These are phyloP conservation scores for Royoungia palumana DNA, from an alignment of 768 basidiomycete species.

Conservation along the genomic window DNA sequence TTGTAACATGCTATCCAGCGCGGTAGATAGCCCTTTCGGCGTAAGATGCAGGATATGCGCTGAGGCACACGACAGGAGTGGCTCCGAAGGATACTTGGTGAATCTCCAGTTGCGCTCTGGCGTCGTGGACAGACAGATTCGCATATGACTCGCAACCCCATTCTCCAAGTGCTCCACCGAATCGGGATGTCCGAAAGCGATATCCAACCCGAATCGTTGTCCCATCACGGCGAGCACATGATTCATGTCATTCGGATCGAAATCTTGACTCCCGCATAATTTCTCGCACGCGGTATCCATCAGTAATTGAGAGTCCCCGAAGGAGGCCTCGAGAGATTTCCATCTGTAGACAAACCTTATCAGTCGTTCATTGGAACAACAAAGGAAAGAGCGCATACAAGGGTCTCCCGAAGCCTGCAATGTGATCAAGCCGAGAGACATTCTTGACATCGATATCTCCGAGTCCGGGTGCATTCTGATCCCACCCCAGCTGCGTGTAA, in stretches of 20 bases:
- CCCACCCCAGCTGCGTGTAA: neutral
- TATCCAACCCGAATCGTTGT: conserved; percentile 3
- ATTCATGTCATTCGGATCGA: neutral
- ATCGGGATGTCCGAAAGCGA: neutral
- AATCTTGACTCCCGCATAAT: neutral
- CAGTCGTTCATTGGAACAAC: neutral
- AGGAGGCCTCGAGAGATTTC: too few relatives aligned
- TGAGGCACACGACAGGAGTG: conserved; percentile 4
- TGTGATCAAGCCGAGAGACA: neutral
- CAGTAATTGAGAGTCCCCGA: neutral
- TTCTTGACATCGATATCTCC: neutral
- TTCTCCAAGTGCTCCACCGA: neutral
- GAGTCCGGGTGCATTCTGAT: neutral
- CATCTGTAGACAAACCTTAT: too few relatives aligned
- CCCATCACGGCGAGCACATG: conserved; percentile 1
- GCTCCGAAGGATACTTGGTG: conserved; percentile 10
- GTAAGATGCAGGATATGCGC: neutral
- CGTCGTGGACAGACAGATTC: conserved; percentile 2
- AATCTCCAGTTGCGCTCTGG: conserved; percentile 2
- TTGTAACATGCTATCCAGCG: neutral
- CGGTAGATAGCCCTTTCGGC: too few relatives aligned
- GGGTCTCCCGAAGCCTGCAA: conserved; percentile 1
- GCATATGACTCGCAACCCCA: conserved; percentile 5
- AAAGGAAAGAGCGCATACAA: neutral
- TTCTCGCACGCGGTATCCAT: neutral